Evolutionary conservation across 2,329 filamentous ascomycete genomes (phyloP).

Genomic region (Dothideomycetes sp.): DNA sequence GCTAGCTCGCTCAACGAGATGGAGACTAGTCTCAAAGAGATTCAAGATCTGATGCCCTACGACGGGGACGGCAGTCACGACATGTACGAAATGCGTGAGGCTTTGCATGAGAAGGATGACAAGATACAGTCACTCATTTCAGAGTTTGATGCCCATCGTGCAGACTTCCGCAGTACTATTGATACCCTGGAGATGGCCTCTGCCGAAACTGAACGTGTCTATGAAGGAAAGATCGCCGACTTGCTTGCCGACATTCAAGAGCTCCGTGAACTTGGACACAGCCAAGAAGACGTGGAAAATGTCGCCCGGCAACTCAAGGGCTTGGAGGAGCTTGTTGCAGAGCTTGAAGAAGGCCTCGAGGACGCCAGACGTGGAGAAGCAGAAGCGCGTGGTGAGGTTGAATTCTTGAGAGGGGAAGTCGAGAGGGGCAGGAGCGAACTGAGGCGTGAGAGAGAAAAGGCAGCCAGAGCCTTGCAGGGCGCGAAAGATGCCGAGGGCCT

Average conservation of each 20-base stretch:
- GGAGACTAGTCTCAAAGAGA: constrained; percentile 76
- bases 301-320: constrained; percentile 90
- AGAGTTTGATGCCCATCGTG: constrained; percentile 89
- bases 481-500: constrained; percentile 30
- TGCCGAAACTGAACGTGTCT: constrained; percentile 89
- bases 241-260: constrained; percentile 67
- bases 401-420: constrained; percentile 89
- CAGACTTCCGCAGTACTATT: constrained; percentile 93
- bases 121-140: constrained; percentile 87
- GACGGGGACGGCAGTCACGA: constrained; percentile 20
- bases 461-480: constrained; percentile 51
- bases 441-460: constrained; percentile 77
- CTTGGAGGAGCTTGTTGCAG: constrained; percentile 89
- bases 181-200: constrained; percentile 94
- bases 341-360: constrained; percentile 92
- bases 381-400: constrained; percentile 89
- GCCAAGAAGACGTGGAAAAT: constrained; percentile 80
- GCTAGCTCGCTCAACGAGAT: constrained; percentile 75
- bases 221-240: constrained; percentile 85
- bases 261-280: constrained; percentile 67
- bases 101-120: constrained; percentile 90
- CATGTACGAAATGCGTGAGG: constrained; percentile 57
- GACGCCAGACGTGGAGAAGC: constrained; percentile 90
- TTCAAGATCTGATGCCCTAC: constrained; percentile 63
- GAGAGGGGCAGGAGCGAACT: constrained; percentile 84